phyloP scores from a whole-genome alignment of 2,329 filamentous ascomycete species.

The Ascochyta koolunga region DNA sequence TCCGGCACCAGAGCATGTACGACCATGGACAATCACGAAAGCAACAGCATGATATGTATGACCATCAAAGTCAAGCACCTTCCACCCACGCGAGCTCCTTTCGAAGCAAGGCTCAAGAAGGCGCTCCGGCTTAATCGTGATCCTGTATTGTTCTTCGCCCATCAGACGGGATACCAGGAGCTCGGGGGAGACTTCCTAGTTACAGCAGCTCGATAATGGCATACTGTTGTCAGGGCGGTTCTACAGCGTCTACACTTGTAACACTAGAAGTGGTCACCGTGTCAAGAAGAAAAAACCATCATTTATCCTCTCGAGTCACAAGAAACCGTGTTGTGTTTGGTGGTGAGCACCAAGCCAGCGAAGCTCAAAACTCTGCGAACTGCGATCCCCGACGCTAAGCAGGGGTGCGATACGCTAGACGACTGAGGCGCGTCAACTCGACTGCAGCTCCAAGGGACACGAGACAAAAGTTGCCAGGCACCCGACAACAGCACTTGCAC shows the following conservation, averaged over 20 bases:
- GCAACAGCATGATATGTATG: conserved; percentile 63
- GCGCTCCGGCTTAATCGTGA: conserved; percentile 99
- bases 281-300: conserved; percentile 4
- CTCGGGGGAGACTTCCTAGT: conserved; percentile 67
- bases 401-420: conserved; percentile 21
- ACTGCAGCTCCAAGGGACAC: conserved; percentile 9
- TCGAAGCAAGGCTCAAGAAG: conserved; percentile 82
- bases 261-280: neutral
- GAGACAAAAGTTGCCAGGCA: conserved; percentile 13
- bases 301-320: too few species aligned
- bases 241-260: conserved; percentile 2
- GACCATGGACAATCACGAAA: neutral
- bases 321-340: conserved; percentile 1
- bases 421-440: conserved; percentile 14
- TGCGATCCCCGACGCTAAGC: conserved; percentile 29
- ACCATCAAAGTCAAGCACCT: conserved; percentile 95
- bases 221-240: conserved; percentile 61
- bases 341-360: neutral
- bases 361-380: conserved; percentile 27
- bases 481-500: neutral
- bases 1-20: neutral
- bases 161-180: conserved; percentile 79
- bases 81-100: conserved; percentile 81
- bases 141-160: conserved; percentile 75
- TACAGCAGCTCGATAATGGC: conserved; percentile 56